phyloP scores from a whole-genome alignment of 345 rosid genomes.

The Citropsis articulata region DNA sequence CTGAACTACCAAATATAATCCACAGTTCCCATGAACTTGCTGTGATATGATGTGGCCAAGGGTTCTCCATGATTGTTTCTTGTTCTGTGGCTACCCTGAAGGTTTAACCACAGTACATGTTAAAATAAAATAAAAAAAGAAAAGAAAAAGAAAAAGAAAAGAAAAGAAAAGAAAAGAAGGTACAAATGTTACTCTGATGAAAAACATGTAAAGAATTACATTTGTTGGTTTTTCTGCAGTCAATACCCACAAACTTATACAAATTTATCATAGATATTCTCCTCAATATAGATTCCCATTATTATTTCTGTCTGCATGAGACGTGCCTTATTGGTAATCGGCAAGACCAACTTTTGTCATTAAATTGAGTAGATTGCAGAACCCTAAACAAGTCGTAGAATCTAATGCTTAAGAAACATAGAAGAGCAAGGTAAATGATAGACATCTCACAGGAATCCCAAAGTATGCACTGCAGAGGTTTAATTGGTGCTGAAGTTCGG shows the following conservation, averaged over 20 bases:
- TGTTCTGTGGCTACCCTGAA: conserved; percentile 57
- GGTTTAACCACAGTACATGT: conserved; percentile 16
- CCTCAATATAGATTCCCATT: neutral
- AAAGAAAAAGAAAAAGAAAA: neutral
- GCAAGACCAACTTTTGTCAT: neutral
- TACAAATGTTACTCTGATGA: neutral
- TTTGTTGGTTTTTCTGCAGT: neutral
- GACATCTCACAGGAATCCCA: conserved; percentile 59
- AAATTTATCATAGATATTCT: no score
- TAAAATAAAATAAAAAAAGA: neutral
- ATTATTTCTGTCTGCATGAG: neutral
- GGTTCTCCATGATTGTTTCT: conserved; percentile 82
- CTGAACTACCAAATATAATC: conserved; percentile 81
- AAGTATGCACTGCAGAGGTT: conserved; percentile 73
- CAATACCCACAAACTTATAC: neutral
- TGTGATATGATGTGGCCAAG: conserved; percentile 87
- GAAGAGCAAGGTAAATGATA: conserved; percentile 11
- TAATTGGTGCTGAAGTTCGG: conserved; percentile 55
- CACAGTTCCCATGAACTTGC: conserved; percentile 84
- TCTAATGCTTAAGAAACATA: neutral
- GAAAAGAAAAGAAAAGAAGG: neutral
- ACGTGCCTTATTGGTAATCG: neutral
- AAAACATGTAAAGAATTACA: neutral
- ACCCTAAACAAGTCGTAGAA: neutral
- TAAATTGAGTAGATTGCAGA: neutral